Conservation (phyloP, 1,284 basidiomycete genomes). For the Marasmius fiardii region DNA sequence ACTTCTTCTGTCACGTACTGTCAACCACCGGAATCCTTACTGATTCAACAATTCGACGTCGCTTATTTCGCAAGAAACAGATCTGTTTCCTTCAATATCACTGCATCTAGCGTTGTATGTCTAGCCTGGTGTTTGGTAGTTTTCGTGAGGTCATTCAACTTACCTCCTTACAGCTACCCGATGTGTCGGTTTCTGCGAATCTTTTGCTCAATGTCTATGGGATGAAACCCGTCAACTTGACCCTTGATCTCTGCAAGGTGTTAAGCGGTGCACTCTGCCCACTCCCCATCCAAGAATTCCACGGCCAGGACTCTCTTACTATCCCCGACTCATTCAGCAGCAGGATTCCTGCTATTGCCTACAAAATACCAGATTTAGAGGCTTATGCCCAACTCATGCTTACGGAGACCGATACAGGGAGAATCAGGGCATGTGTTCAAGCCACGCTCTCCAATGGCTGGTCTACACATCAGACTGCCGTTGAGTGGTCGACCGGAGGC, state of each 20-base stretch:
- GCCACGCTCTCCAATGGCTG: constrained; percentile 90
- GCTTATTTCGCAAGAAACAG: constrained; percentile 70
- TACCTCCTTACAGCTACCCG: constrained; percentile 48
- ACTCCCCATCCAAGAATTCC: constrained; percentile 83
- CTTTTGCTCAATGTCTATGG: constrained; percentile 84
- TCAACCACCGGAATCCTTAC: constrained; percentile 72
- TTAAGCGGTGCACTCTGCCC: constrained; percentile 83
- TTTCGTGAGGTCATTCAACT: constrained; percentile 16
- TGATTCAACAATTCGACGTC: constrained; percentile 80
- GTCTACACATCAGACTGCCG: constrained; percentile 72
- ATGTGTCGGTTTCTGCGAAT: constrained; percentile 78
- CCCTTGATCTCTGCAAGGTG: constrained; percentile 75
- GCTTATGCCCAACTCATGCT: constrained; percentile 84
- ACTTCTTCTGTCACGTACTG: constrained; percentile 90
- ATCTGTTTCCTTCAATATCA: constrained; percentile 73
- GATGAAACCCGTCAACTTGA: constrained; percentile 71
- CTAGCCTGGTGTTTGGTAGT: neutral
- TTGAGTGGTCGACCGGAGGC: constrained; percentile 75
- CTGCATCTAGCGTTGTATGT: constrained; percentile 70
- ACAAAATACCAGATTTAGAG: constrained; percentile 88
- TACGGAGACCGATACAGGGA: constrained; percentile 60
- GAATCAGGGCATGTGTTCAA: constrained; percentile 86
- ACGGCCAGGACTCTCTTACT: constrained; percentile 73
- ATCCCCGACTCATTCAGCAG: constrained; percentile 60
- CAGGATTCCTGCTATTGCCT: constrained; percentile 78